Conservation (phyloP, 2,329 filamentous ascomycete species). For the Oidium heveae region DNA sequence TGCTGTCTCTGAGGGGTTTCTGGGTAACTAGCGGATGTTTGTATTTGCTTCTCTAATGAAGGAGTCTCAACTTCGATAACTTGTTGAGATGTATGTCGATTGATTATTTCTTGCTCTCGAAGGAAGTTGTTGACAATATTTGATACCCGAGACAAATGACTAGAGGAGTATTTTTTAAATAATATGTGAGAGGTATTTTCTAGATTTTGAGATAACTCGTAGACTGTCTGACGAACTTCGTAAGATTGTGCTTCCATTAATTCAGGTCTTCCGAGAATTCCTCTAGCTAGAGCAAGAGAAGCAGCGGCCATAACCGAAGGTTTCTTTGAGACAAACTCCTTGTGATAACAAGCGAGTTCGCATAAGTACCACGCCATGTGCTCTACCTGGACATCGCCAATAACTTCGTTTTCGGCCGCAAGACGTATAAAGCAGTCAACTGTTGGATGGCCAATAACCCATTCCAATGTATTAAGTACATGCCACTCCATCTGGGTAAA, state of each 20-base stretch:
- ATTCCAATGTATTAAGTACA: constrained; percentile 87
- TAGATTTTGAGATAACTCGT: constrained; percentile 28
- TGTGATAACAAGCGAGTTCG: constrained; percentile 87
- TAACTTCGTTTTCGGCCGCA: constrained; percentile 47
- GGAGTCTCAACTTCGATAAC: constrained; percentile 30
- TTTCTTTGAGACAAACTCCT: constrained; percentile 82
- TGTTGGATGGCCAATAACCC: constrained; percentile 87
- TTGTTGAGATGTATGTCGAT: constrained; percentile 31
- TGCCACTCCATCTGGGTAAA: constrained; percentile 99
- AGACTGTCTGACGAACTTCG: constrained; percentile 39
- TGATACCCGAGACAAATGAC: constrained; percentile 38
- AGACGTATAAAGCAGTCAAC: constrained; percentile 84
- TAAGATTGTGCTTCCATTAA: constrained; percentile 43
- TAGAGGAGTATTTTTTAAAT: constrained; percentile 40
- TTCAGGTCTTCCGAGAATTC: constrained; percentile 61
- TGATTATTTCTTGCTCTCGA: constrained; percentile 30
- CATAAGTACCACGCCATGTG: constrained; percentile 86
- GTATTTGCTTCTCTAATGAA: constrained; percentile 18
- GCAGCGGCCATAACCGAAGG: constrained; percentile 79
- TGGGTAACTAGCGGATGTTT: constrained; percentile 30
- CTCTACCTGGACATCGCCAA: constrained; percentile 63
- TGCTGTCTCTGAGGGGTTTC: constrained; percentile 52
- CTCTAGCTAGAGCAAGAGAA: constrained; percentile 63
- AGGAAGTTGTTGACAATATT: constrained; percentile 41
- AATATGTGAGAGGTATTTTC: constrained; percentile 42